A percentile compares a stretch with the other conserved stretches of the same genome.
Conservation (phyloP, 1,284 basidiomycete species). For the Tylopilus sp. region DNA sequence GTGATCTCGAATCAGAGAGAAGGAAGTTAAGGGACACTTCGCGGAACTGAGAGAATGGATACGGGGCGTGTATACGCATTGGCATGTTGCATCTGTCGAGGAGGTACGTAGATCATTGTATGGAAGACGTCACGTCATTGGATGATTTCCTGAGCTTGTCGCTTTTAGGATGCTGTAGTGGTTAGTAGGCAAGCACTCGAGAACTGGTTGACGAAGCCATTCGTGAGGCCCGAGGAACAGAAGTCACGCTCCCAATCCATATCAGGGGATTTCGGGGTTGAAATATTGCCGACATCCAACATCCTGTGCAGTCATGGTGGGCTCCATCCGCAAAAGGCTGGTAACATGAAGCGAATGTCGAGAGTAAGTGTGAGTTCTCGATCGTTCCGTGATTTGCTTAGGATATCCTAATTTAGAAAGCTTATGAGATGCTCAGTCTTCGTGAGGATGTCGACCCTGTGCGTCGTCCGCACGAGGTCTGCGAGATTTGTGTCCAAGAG, state of each 20-base stretch:
- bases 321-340: constrained; percentile 54
- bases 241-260: constrained; percentile 22
- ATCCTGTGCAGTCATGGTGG: constrained; percentile 59
- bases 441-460: constrained; percentile 47
- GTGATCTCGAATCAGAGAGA: constrained; percentile 38
- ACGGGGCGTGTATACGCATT: constrained; percentile 57
- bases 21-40: constrained; percentile 44
- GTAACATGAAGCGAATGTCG: constrained; percentile 63
- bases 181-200: constrained; percentile 58
- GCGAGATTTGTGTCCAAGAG: constrained; percentile 52
- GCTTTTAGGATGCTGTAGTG: constrained; percentile 50
- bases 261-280: constrained; percentile 12
- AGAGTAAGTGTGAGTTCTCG: constrained; percentile 27
- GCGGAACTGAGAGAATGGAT: constrained; percentile 49
- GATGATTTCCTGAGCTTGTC: constrained; percentile 11
- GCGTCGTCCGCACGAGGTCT: constrained; percentile 52
- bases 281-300: constrained; percentile 31
- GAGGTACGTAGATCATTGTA: constrained; percentile 39
- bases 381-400: neutral
- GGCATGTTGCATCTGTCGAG: constrained; percentile 49
- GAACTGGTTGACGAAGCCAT: constrained; percentile 51
- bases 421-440: constrained; percentile 44
- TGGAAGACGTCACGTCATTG: constrained; percentile 11
- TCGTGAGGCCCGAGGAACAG: constrained; percentile 24
- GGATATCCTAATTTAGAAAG: constrained; percentile 36